Evolutionary conservation across 2,329 filamentous ascomycete species (phyloP), one percentile per base, ranked within the genome.

Genomic region (Gaeumannomyces sp.): DNA sequence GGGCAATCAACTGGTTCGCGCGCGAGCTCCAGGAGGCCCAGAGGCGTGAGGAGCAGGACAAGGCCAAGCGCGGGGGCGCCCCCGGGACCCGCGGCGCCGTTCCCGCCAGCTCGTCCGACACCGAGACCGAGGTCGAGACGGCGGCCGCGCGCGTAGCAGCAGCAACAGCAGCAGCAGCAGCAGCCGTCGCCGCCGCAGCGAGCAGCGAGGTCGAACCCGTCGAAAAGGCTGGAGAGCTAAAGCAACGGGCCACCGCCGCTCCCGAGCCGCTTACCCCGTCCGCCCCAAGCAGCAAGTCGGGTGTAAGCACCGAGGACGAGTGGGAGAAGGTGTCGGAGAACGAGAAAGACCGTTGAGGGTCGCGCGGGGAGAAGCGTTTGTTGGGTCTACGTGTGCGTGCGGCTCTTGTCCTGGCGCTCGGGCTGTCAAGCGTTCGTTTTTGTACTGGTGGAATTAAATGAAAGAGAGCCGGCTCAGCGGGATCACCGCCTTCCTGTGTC

Each of bases 1-100:
- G 86, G 80, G 87, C 90, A 65, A 93, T 98, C 79, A 98, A 98
- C 83, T 99, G 95, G 95, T 98, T 99, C 73, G 93, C 92, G 64
- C 79, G 79, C 60, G 94, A 87, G 78, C 74, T 87, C 61, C 78
- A 77, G 67, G 73, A 74, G 62, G 79, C 79, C 66, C 82, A 84
- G 72, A 77, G 72, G 57, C 75, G 71, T 33, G 75, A 79, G 67
- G 77, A 79, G 66, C 76, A 76, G 62, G 75, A 80, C 66, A 78
- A 78, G 71, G 45, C 22, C 45, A 73, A 76, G 67, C 74, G 74
- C 62, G 29, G 10, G 7, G 69, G 72, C 50, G 76, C 77, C 28
- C 73, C 71, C 68, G 68, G 68, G 65, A 66, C 66, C 65, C 73
- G 70, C 65, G 68, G 70, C 62, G 70, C 70, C 66, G 64, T 70